These are phyloP conservation scores for Microstegium vimineum DNA, from an alignment of 176 grass and related monocot genomes.

Conservation along the genomic window DNA sequence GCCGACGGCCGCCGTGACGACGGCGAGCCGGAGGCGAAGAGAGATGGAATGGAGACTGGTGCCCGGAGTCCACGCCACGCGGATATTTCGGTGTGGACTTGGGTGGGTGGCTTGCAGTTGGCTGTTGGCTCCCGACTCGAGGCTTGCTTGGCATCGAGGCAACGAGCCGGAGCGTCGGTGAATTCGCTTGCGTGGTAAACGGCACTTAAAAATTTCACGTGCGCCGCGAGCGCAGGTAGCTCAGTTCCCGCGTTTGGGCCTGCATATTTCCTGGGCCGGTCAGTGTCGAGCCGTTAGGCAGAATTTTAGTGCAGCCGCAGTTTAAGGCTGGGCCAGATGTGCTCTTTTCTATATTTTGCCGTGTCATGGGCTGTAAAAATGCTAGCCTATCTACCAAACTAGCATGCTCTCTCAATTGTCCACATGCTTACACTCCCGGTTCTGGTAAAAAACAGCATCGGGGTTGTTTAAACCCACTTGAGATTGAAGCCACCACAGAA, in stretches of 20 bases:
- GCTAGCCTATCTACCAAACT: background rate
- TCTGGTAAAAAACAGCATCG: too few species aligned
- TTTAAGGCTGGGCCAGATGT: background rate
- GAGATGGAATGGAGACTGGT: background rate
- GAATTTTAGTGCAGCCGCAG: background rate
- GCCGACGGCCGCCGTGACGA: constrained; percentile 1
- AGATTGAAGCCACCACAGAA: too few species aligned
- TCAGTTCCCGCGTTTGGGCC: background rate
- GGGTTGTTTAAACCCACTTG: too few species aligned
- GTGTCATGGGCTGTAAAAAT: background rate
- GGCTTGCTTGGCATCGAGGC: constrained; percentile 29
- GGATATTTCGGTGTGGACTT: constrained; percentile 27
- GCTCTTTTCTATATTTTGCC: background rate
- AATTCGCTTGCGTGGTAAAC: constrained; percentile 7
- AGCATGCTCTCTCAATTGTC: too few species aligned
- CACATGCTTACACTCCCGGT: too few species aligned
- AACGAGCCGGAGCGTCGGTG: constrained; percentile 13
- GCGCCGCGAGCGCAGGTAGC: background rate
- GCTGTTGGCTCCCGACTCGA: constrained; percentile 2
- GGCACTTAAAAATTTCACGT: background rate
- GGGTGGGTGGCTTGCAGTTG: background rate
- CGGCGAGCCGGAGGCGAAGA: constrained; percentile 25
- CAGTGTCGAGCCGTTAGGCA: background rate
- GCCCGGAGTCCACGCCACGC: constrained; percentile 35
- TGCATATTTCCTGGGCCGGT: background rate